These are phyloP conservation scores for Xylariaceae sp. DNA, from an alignment of 2,329 filamentous ascomycete genomes.

Conservation along the genomic window DNA sequence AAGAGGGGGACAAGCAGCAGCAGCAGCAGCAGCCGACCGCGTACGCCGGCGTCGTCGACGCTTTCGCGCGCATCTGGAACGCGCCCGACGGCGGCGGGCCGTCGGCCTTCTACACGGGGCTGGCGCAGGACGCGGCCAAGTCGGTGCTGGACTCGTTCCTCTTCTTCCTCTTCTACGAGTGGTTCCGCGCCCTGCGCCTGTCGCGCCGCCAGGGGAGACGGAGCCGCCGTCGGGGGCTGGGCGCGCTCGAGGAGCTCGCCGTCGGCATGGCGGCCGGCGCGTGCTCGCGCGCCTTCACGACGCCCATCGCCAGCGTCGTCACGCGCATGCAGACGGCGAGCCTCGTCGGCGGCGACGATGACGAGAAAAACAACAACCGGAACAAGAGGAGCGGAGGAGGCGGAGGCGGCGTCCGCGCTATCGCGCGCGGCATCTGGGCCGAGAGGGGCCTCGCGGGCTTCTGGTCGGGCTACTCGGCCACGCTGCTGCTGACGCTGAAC, in stretches of 20 bases:
- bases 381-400: too few relatives aligned
- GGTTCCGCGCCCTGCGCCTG: conserved; percentile 23
- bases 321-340: conserved; percentile 70
- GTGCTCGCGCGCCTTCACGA: conserved; percentile 67
- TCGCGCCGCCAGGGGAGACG: conserved; percentile 1
- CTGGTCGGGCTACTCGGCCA: conserved; percentile 84
- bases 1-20: not conserved
- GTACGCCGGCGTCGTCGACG: conserved; percentile 62
- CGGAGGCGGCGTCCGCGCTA: conserved; percentile 51
- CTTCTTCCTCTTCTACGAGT: conserved; percentile 77
- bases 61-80: conserved; percentile 59
- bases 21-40: conserved; percentile 30
- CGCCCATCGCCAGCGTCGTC: conserved; percentile 74
- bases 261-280: conserved; percentile 69
- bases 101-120: conserved; percentile 60
- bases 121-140: conserved; percentile 54
- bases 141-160: conserved; percentile 70
- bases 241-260: conserved; percentile 63
- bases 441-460: conserved; percentile 70
- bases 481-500: conserved; percentile 72
- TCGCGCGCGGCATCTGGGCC: conserved; percentile 53
- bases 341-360: conserved; percentile 10
- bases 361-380: conserved; percentile 26
- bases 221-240: conserved; percentile 33
- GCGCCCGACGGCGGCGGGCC: conserved; percentile 57